phyloP scores from a whole-genome alignment of 805 yeast species.

The Ogataea naganishii region DNA sequence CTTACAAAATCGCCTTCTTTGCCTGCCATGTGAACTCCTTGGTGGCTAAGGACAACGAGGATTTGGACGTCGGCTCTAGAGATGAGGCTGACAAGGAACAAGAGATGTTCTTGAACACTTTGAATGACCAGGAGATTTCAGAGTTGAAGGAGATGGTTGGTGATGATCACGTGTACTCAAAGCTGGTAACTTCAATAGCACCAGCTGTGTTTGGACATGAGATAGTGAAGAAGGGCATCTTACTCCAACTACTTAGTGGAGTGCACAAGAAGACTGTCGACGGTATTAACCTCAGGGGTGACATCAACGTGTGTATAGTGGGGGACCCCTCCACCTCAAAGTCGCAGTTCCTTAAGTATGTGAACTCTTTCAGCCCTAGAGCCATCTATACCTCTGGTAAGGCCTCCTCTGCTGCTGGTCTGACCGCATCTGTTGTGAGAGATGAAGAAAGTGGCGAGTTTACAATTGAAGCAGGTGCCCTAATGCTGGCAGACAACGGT shows the following conservation, averaged over 20 bases:
- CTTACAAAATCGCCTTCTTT: conserved; percentile 83
- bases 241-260: conserved; percentile 87
- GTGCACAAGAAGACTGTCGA: conserved; percentile 91
- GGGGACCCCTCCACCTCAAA: conserved; percentile 98
- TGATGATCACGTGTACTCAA: conserved; percentile 76
- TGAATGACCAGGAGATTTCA: conserved; percentile 73
- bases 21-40: conserved; percentile 84
- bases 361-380: conserved; percentile 84
- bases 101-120: conserved; percentile 67
- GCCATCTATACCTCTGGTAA: conserved; percentile 97
- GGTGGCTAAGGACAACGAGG: conserved; percentile 25
- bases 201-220: conserved; percentile 98
- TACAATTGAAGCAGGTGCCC: conserved; percentile 97
- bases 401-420: conserved; percentile 97
- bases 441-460: conserved; percentile 97
- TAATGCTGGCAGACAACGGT: conserved; percentile 97
- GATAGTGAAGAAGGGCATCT: conserved; percentile 82
- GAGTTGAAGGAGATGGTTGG: conserved; percentile 88
- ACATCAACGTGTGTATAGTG: conserved; percentile 89
- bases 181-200: conserved; percentile 80
- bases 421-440: conserved; percentile 94
- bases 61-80: conserved; percentile 5
- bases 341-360: conserved; percentile 91
- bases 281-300: conserved; percentile 93
- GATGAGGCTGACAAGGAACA: conserved; percentile 61